Base-by-base conservation (phyloP, 164 flowering plant species). In the Piper longum region DNA sequence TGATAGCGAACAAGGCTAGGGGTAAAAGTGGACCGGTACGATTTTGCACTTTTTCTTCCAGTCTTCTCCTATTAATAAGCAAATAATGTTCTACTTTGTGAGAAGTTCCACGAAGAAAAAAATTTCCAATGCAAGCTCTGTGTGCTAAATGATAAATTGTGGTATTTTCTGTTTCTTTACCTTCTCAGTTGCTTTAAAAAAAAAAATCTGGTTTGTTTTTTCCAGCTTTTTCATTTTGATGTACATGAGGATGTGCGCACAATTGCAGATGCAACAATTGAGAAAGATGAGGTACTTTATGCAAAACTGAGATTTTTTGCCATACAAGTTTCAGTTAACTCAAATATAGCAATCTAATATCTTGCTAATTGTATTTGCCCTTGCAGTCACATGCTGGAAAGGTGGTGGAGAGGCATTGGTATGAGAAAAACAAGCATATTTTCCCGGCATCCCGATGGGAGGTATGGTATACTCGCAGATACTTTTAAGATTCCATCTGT, bases 371-470 rank as follows among this genome's bases (percentile, higher is more conserved):
- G 45, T 58, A 64, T 44, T 11, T 13, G 48, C 51, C 63, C 45
- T 57, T 19, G 66, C 83, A 93, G 99, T 93, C 99, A 7, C 99
- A 93, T 75, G 99, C 99, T 66, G 97, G 97, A 43, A 93, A 93
- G 76, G 99, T 93, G 67, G 99, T 93, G 16, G 99, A 93, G 78
- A 85, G 99, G 78, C 99, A 93, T 69, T 93, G 99, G 97, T 93
- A 91, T 44, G 99, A 93, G 67, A 93, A 90, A 82, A 93, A 90
- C 79, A 90, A 93, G 76, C 97, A 93, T 71, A 93, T 90, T 19
- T 93, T 93, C 73, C 99, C 99, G 60, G 97, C 97, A 70, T 93
- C 97, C 44, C 79, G 99, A 85, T 93, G 99, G 99, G 99, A 95
- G 95, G 95, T 88, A 62, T 55, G 95, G 95, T 88, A 62, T 55